Evolutionary conservation across 768 basidiomycete species (phyloP).

Genomic region (Auriscalpium orientale): DNA sequence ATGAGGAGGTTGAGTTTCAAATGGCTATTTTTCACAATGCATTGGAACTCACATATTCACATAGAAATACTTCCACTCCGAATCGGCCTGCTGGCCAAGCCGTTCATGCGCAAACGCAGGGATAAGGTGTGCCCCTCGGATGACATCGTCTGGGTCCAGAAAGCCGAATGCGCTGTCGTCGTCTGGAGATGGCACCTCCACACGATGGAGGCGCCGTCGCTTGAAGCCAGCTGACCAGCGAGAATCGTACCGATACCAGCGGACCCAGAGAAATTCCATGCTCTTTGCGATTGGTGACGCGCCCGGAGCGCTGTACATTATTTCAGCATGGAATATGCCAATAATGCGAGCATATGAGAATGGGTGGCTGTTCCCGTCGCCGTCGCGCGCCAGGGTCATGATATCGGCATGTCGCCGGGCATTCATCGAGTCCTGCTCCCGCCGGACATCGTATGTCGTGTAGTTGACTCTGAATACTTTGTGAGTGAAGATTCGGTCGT

Average conservation of each 20-base stretch:
- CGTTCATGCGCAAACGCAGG: conserved; percentile 22
- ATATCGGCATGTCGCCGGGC: conserved; percentile 12
- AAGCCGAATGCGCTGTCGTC: conserved; percentile 28
- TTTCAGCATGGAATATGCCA: conserved; percentile 21
- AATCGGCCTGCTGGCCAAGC: conserved; percentile 13
- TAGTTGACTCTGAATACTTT: conserved; percentile 14
- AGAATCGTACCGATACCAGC: conserved; percentile 23
- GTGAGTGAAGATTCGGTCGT: conserved; percentile 17
- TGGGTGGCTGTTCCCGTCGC: background rate
- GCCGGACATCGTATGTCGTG: conserved; percentile 17
- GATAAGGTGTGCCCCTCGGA: conserved; percentile 27
- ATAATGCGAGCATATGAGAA: conserved; percentile 28
- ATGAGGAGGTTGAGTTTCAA: background rate
- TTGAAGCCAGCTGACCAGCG: background rate
- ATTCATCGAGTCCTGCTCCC: conserved; percentile 14
- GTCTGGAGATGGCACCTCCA: conserved; percentile 17
- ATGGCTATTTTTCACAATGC: background rate
- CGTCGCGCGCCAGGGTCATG: conserved; percentile 14
- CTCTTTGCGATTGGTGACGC: background rate
- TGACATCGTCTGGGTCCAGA: conserved; percentile 26
- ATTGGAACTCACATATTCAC: background rate
- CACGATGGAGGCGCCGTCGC: conserved; percentile 8
- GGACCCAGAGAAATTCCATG: conserved; percentile 28
- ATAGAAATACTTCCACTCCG: background rate
- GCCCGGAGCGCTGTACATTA: conserved; percentile 9